Base-by-base conservation (phyloP, 2,329 filamentous ascomycete species). In the Phyllosticta capitalensis region DNA sequence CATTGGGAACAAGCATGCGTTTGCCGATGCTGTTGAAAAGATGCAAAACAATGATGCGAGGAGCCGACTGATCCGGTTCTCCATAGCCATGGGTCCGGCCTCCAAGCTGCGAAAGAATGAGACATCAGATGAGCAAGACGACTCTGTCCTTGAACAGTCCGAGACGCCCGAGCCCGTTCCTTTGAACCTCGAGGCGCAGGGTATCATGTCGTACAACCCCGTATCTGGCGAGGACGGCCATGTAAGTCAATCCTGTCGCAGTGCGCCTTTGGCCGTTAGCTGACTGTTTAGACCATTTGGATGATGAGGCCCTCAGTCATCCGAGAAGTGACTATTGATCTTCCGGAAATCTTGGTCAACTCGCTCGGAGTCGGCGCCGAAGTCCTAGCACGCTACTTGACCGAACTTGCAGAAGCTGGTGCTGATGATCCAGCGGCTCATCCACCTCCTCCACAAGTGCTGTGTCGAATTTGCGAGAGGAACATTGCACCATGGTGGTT, bases 401-500 rank as follows among this genome's bases (percentile, higher is more conserved):
- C 90, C 6, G 84, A 86, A 62, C 80, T 99, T 38, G 90, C 94
- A 54, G 94, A 99, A 70, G 84, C 86, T 49, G 90, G 89, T 55
- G 80, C 86, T 26, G 87, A 88, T 49, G 90, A 85, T 67, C 85
- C 88, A 20, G 83, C 83, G 55, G 84, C 87, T 67, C 86, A 92
- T 70, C 86, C 90, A 9, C 90, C 90, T 2, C 91, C 92, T 0
- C 79, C 85, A 10, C 90, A 91, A 0, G 88, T 97, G 4, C 82
- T 99, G 17, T 99, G 94, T 73, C 90, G 94, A 56, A 97, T 99
- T 59, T 99, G 94, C 72, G 94, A 99, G 71, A 89, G 94, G 58
- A 90, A 96, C 63, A 97, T 99, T 62, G 90, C 90, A 4, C 91
- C 92, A 0, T 99, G 94, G 94, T 99, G 94, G 95, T 99, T 99